Evolutionary conservation across 2,329 filamentous ascomycete species (phyloP), one percentile per base, ranked within the genome.

Genomic region (Sphaerostilbella broomeana): DNA sequence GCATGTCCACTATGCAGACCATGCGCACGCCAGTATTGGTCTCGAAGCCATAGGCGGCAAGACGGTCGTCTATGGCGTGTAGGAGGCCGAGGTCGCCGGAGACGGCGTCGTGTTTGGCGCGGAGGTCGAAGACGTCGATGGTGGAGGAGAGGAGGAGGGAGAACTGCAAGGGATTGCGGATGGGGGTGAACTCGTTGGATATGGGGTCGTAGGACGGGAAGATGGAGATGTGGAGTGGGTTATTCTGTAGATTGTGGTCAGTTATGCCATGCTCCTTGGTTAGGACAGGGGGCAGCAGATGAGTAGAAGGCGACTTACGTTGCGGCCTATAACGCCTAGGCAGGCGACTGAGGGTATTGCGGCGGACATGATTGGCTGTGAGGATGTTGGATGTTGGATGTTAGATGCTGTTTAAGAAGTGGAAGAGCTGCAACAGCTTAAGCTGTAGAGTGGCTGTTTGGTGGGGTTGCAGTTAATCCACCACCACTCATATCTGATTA

Each of bases 21-120:
- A 98, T 81, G 59, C 90, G 89, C 47, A 95, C 79, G 27, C 88
- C 88, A 18, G 92, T 97, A 63, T 95, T 97, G 41, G 92, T 95
- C 63, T 97, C 77, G 79, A 86, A 95, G 54, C 92, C 92, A 67
- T 97, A 98, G 50, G 88, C 84, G 24, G 89, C 88, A 32, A 97
- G 74, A 18, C 89, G 78, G 66, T 98, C 90, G 67, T 97, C 92
- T 44, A 97, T 74, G 43, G 89, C 88, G 65, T 97, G 90, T 35
- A 98, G 74, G 10, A 97, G 76, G 20, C 92, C 90, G 50, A 92
- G 82, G 60, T 97, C 90, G 52, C 92, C 88, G 35, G 86, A 84
- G 38, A 64, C 60, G 16, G 75, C 77, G 53, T 84, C 83, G 54
- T 79, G 75, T 38, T 83, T 82, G 49, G 86, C 74, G 42, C 88